Evolutionary conservation across 495 filamentous ascomycete species (phyloP), one percentile per base, ranked within the genome.

Genomic region (Usnea hakonensis): DNA sequence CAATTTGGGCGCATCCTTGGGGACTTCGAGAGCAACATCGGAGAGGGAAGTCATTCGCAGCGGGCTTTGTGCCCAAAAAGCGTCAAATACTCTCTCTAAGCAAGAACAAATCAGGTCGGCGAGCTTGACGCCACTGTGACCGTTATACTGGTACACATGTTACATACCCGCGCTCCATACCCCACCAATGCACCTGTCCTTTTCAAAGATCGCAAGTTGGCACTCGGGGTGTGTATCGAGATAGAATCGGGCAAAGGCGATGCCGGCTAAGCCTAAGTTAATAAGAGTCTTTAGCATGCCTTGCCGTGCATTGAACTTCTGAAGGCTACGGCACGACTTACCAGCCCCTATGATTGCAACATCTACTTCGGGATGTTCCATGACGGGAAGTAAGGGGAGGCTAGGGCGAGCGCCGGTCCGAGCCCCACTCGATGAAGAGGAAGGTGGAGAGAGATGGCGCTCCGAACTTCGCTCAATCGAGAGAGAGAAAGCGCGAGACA

Each of bases 11-110:
- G 69, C 69, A 2, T 63, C 41, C 14, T 68, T 63, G 17, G 75
- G 72, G 16, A 53, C 43, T 32, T 58, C 38, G 56, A 77, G 67
- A 30, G 67, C 57, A 55, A 64, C 55, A 60, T 79, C 76, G 3
- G 76, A 75, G 58, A 71, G 78, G 38, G 73, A 71, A 11, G 69
- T 68, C 64, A 71, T 70, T 43, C 72, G 61, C 28, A 72, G 43
- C 32, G 69, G 65, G 37, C 68, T 70, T 67, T 79, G 76, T 19
- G 72, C 74, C 72, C 73, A 77, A 63, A 79, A 79, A 9, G 52
- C 56, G 41, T 71, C 66, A 65, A 77, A 77, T n/a, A 61, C 58
- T 59, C 72, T 55, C 28, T 23, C 52, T 55, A 19, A 5, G 26
- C 19, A 33, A 21, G 17, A 28, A 33, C 28, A 33, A 33, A 11